Evolutionary conservation across 202 grass and related monocot species (phyloP).

Genomic region (Cymbopogon flexuosus): DNA sequence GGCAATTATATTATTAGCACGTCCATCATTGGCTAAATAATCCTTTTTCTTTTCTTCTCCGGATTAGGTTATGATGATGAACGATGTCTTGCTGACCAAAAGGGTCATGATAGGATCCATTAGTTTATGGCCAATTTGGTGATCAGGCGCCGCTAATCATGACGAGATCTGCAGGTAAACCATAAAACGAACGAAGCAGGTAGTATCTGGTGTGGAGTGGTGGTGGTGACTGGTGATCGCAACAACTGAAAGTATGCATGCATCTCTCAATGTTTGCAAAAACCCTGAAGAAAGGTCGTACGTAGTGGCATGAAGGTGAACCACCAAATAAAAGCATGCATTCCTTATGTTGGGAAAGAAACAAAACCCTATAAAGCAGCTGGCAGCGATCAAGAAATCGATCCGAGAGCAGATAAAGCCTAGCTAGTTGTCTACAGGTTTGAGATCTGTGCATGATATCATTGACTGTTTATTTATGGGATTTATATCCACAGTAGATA

Average conservation of each 20-base stretch:
- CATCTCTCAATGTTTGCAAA: not conserved
- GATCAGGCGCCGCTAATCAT: conserved; percentile 12
- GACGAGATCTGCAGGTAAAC: conserved; percentile 14
- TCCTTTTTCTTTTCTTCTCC: not conserved
- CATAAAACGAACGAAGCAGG: conserved; percentile 13
- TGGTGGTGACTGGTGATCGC: not conserved
- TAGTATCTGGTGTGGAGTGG: not conserved
- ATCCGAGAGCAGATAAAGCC: not conserved
- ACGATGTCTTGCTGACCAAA: not conserved
- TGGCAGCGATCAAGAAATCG: not conserved
- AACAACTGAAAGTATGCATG: not conserved
- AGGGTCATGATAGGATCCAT: not conserved
- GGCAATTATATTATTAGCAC: not conserved
- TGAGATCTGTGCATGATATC: not conserved
- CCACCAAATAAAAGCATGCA: not conserved
- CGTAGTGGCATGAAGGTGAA: not conserved
- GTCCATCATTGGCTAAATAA: not conserved
- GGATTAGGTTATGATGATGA: not conserved
- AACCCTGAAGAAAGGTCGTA: not conserved
- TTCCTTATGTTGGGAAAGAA: not conserved
- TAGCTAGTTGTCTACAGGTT: not conserved
- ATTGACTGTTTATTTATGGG: not conserved
- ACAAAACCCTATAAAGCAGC: not conserved
- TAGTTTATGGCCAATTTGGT: not conserved
- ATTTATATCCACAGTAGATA: not conserved